A percentile compares a stretch with the other conserved stretches of the same genome.
These are phyloP conservation scores for Myxozyma geophila DNA, from an alignment of 805 yeast species.

Conservation along the genomic window DNA sequence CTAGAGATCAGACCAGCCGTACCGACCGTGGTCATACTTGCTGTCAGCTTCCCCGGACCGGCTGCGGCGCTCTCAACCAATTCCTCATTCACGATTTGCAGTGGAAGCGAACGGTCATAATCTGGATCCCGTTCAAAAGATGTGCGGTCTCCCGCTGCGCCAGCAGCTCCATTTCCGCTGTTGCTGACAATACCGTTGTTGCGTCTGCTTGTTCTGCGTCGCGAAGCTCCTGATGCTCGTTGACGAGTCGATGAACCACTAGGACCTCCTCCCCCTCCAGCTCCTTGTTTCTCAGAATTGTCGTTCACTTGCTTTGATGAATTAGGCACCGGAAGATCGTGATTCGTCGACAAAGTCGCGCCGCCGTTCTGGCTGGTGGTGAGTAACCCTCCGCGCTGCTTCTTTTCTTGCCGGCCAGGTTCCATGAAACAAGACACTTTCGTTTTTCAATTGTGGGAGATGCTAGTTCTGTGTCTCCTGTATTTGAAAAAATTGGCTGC, in stretches of 20 bases:
- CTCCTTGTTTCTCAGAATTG: too few relatives aligned
- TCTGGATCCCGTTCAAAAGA: conserved; percentile 28
- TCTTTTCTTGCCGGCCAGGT: too few relatives aligned
- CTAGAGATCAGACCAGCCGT: conserved; percentile 3
- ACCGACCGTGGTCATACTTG: conserved; percentile 5
- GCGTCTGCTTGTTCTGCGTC: conserved; percentile 13
- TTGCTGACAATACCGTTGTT: background rate
- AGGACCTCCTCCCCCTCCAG: too few relatives aligned
- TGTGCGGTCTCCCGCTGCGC: background rate
- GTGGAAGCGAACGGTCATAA: conserved; percentile 33
- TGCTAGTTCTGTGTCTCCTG: too few relatives aligned
- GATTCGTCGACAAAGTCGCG: too few relatives aligned
- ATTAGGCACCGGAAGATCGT: too few relatives aligned
- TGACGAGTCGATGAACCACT: background rate
- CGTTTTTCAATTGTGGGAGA: too few relatives aligned
- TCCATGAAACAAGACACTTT: too few relatives aligned
- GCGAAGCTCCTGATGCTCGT: conserved; percentile 1
- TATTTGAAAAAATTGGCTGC: too few relatives aligned
- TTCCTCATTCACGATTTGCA: background rate
- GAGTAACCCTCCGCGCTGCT: too few relatives aligned
- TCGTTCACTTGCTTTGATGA: too few relatives aligned
- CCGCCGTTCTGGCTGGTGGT: too few relatives aligned
- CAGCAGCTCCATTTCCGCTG: background rate
- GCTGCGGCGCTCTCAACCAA: background rate
- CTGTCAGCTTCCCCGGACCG: background rate